A percentile compares a stretch with the other conserved stretches of the same genome.
Conservation (phyloP, 495 filamentous ascomycete species). For the Aspergillus nanangensis region DNA sequence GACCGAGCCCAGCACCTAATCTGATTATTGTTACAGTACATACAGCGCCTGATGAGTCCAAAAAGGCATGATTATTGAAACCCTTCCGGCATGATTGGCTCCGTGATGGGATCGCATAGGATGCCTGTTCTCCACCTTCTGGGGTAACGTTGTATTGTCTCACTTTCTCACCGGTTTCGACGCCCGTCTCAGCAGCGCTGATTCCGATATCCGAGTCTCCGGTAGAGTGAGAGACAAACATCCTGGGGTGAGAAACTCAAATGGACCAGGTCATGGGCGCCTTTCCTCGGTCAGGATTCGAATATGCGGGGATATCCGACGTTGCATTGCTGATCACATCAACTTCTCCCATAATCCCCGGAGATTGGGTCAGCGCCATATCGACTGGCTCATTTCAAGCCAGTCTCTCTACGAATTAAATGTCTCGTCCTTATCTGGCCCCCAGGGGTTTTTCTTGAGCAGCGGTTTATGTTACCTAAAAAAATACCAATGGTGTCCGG, state of each 20-base stretch:
- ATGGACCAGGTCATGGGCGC: not conserved
- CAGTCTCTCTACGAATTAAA: constrained; percentile 9
- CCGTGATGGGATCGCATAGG: not conserved
- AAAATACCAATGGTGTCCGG: not conserved
- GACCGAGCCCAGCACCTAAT: no score
- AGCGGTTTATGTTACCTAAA: constrained; percentile 21
- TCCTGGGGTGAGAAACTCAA: no score
- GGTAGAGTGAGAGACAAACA: no score
- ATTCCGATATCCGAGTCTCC: not conserved
- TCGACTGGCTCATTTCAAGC: not conserved
- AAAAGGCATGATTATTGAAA: not conserved
- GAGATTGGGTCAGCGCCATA: no score
- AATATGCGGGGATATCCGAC: constrained; percentile 9
- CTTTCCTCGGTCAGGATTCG: not conserved
- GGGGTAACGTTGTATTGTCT: not conserved
- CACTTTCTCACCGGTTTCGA: not conserved
- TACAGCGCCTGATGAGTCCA: no score
- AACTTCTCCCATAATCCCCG: not conserved
- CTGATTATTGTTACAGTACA: no score
- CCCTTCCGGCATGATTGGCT: not conserved
- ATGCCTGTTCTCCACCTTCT: not conserved
- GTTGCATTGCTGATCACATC: constrained; percentile 7
- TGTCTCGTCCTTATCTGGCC: constrained; percentile 8
- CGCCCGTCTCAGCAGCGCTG: not conserved
- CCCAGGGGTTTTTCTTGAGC: not conserved